Evolutionary conservation across 148 eudicot species (phyloP).

Genomic region (Cornus florida): DNA sequence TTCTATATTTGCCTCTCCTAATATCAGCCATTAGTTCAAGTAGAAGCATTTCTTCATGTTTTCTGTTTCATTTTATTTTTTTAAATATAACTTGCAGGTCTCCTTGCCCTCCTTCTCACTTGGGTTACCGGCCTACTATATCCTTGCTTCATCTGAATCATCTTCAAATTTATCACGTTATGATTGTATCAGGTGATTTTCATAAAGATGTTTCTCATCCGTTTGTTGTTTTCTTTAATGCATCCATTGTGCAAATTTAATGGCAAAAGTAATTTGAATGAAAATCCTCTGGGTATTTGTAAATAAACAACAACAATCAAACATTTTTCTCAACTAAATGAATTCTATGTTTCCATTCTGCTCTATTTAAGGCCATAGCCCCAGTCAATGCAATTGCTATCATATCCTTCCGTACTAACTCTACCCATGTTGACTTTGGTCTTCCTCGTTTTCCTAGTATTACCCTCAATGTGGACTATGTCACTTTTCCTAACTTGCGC

Average conservation of each 20-base stretch:
- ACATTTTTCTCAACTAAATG: no score
- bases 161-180: constrained; percentile 95
- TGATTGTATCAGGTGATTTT: constrained; percentile 81
- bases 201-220: not conserved
- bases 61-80: not conserved
- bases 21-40: not conserved
- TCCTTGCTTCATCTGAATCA: constrained; percentile 94
- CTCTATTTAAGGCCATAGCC: no score
- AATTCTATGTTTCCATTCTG: no score
- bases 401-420: no score
- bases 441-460: no score
- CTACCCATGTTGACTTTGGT: no score
- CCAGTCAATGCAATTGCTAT: no score
- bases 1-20: not conserved
- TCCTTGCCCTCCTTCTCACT: constrained; percentile 92
- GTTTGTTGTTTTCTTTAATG: not conserved
- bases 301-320: no score
- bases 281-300: not conserved
- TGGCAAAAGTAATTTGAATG: no score
- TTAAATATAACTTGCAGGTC: constrained; percentile 45
- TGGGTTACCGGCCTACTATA: constrained; percentile 96
- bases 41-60: not conserved
- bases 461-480: no score
- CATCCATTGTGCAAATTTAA: constrained; percentile 1
- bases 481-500: no score